phyloP scores from a whole-genome alignment of 164 flowering plant genomes.

The Akebia trifoliata region DNA sequence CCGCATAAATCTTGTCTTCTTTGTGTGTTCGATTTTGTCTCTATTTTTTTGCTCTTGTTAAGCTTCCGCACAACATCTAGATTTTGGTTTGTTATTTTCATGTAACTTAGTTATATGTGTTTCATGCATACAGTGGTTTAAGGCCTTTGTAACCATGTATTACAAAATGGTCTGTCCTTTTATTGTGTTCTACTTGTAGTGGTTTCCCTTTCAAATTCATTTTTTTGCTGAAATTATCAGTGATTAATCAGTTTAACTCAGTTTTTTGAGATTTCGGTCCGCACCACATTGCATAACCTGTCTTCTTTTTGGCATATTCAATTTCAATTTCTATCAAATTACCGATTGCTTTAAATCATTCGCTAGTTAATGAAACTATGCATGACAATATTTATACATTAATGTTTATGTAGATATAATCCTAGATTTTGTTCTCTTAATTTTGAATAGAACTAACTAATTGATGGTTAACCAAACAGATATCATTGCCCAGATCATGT shows the following conservation, averaged over 20 bases:
- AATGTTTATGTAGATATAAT: too few relatives aligned
- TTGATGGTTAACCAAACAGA: conserved; percentile 39
- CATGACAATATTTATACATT: not conserved
- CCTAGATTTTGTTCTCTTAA: not conserved
- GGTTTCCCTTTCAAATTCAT: not conserved
- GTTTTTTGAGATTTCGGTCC: too few relatives aligned
- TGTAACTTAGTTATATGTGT: not conserved
- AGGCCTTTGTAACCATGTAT: not conserved
- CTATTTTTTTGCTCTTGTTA: too few relatives aligned
- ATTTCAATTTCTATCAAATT: too few relatives aligned
- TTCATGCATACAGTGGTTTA: not conserved
- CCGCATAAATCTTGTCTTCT: too few relatives aligned
- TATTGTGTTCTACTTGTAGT: not conserved
- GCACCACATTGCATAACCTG: too few relatives aligned
- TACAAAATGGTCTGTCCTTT: not conserved
- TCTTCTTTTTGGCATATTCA: too few relatives aligned
- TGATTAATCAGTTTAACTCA: not conserved
- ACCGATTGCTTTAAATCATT: not conserved
- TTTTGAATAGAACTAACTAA: not conserved
- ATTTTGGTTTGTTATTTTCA: too few relatives aligned
- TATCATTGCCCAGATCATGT: conserved; percentile 82
- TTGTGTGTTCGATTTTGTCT: too few relatives aligned
- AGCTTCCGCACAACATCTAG: too few relatives aligned
- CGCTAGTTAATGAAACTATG: not conserved
- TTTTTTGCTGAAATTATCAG: not conserved